Percentiles rank a stretch among this genome's conserved stretches.
Conservation (phyloP, 163 green algal species). For the Trebouxiophyceae sp. region DNA sequence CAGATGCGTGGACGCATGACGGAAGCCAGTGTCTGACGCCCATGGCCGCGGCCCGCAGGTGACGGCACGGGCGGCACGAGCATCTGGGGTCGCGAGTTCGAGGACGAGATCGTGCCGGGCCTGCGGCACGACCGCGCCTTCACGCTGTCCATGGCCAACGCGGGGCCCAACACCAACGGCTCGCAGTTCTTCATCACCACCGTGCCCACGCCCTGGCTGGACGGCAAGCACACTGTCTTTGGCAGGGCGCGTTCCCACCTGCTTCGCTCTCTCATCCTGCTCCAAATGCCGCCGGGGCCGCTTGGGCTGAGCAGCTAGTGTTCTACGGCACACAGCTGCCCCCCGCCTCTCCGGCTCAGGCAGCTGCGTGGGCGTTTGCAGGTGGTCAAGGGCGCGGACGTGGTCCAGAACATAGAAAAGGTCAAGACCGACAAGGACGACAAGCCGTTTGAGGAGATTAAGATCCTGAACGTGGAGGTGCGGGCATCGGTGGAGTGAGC, state of each 20-base stretch:
- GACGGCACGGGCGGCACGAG: conserved; percentile 93
- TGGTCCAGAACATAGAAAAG: conserved; percentile 74
- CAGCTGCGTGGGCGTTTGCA: conserved; percentile 26
- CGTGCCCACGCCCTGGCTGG: conserved; percentile 92
- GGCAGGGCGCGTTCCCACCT: conserved; percentile 41
- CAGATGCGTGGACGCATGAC: too few species aligned
- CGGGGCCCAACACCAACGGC: conserved; percentile 74
- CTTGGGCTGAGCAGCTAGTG: too few species aligned
- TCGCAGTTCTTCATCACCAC: conserved; percentile 92
- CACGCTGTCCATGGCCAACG: conserved; percentile 90
- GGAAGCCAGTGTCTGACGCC: too few species aligned
- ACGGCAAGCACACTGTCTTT: conserved; percentile 98
- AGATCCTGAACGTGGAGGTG: conserved; percentile 75
- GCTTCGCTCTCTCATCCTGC: too few species aligned
- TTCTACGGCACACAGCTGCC: too few species aligned
- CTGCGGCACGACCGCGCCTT: conserved; percentile 83
- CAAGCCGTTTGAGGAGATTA: conserved; percentile 83
- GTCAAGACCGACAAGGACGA: conserved; percentile 72
- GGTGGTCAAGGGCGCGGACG: conserved; percentile 68
- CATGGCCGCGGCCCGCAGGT: too few species aligned
- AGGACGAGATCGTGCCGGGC: conserved; percentile 90
- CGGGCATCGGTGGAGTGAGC: conserved; percentile 30
- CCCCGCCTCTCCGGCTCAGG: too few species aligned
- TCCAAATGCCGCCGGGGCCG: too few species aligned
- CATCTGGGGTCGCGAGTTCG: conserved; percentile 97